A percentile compares a stretch with the other conserved stretches of the same genome.
Conservation (phyloP, 371 early-diverging fungal species). For the Lichtheimia ramosa region DNA sequence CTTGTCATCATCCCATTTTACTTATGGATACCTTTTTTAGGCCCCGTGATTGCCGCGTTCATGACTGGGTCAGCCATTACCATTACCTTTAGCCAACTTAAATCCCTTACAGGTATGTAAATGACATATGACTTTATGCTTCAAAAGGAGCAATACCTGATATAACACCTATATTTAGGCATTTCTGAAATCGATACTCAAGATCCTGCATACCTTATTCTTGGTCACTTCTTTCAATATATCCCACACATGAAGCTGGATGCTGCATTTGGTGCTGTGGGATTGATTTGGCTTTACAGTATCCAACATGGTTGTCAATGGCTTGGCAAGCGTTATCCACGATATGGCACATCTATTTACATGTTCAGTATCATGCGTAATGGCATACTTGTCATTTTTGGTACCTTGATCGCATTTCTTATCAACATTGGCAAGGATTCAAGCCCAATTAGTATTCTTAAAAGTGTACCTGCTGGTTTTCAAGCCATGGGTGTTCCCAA, state of each 20-base stretch:
- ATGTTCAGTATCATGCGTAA: slow-evolving; percentile 56
- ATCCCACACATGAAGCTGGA: slow-evolving; percentile 50
- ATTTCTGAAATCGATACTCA: slow-evolving; percentile 62
- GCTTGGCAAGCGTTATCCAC: slow-evolving; percentile 40
- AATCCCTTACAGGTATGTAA: background rate
- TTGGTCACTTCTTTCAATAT: slow-evolving; percentile 52
- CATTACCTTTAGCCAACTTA: background rate
- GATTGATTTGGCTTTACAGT: slow-evolving; percentile 48
- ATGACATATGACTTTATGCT: too few species aligned
- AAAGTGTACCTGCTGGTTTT: slow-evolving; percentile 72
- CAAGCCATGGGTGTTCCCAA: slow-evolving; percentile 54
- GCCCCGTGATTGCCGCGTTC: slow-evolving; percentile 70
- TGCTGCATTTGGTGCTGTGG: slow-evolving; percentile 48
- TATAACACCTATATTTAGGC: slow-evolving; percentile 36
- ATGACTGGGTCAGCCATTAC: slow-evolving; percentile 62
- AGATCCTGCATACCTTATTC: slow-evolving; percentile 51
- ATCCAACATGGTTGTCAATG: slow-evolving; percentile 35
- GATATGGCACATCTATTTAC: slow-evolving; percentile 37
- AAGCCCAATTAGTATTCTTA: slow-evolving; percentile 60
- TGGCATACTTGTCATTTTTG: slow-evolving; percentile 45
- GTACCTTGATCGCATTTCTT: slow-evolving; percentile 43
- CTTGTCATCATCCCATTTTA: background rate
- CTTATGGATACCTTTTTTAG: slow-evolving; percentile 15
- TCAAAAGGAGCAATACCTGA: too few species aligned
- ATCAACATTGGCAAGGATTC: slow-evolving; percentile 41